Conservation (phyloP, 148 eudicot species). For the Heliosperma pusillum region DNA sequence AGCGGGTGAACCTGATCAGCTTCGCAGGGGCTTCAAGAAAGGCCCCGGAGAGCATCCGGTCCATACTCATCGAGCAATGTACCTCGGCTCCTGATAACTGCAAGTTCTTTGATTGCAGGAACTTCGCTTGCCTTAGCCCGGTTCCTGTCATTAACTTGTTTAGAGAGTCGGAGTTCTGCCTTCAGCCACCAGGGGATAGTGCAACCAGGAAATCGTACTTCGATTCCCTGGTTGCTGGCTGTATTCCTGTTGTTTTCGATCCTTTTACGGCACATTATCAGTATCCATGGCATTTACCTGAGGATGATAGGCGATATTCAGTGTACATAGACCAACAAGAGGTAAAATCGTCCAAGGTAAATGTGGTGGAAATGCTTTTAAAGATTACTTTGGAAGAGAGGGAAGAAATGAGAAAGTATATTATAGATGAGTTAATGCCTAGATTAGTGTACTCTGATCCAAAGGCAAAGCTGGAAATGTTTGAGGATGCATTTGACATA, state of each 20-base stretch:
- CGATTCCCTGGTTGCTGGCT: constrained; percentile 69
- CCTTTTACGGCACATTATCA: constrained; percentile 73
- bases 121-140: constrained; percentile 36
- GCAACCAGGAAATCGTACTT: constrained; percentile 77
- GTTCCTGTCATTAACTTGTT: constrained; percentile 42
- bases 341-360: constrained; percentile 39
- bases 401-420: constrained; percentile 63
- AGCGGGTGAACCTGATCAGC: constrained; percentile 41
- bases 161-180: constrained; percentile 68
- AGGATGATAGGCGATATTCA: constrained; percentile 51
- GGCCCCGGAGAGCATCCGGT: constrained; percentile 44
- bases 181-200: constrained; percentile 81
- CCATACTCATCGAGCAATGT: constrained; percentile 59
- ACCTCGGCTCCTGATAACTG: constrained; percentile 28
- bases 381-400: constrained; percentile 41
- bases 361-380: constrained; percentile 53
- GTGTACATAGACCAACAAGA: constrained; percentile 61
- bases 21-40: constrained; percentile 64
- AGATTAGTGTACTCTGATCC: constrained; percentile 66
- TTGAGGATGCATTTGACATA: constrained; percentile 69
- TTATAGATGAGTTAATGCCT: constrained; percentile 69
- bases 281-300: constrained; percentile 84
- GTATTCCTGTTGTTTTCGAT: constrained; percentile 78
- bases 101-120: constrained; percentile 45
- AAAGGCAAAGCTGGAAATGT: constrained; percentile 43